Evolutionary conservation across 208 protist species (phyloP).

Genomic region (Trypanosoma cruzi): DNA sequence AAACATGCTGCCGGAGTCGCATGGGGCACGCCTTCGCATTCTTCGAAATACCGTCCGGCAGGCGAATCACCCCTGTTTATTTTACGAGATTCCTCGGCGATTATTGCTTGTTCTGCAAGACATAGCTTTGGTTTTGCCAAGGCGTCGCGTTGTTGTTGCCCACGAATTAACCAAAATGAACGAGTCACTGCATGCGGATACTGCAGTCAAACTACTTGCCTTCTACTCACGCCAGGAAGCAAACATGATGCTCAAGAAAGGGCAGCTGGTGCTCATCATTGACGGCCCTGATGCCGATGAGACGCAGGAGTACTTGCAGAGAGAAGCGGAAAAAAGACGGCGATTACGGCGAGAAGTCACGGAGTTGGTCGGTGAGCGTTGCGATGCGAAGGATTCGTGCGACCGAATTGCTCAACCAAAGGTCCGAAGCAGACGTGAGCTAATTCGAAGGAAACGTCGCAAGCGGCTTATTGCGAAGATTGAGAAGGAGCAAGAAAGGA

Average conservation of each 20-base stretch:
- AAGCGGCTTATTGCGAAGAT: conserved; percentile 64
- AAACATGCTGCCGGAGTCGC: conserved; percentile 72
- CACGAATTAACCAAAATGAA: conserved; percentile 93
- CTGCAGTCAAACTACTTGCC: conserved; percentile 56
- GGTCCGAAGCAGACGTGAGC: conserved; percentile 15
- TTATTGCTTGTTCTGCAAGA: conserved; percentile 82
- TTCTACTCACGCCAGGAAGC: conserved; percentile 84
- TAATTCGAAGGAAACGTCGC: conserved; percentile 27
- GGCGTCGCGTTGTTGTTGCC: conserved; percentile 73
- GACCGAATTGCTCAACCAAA: conserved; percentile 4
- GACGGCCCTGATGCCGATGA: conserved; percentile 66
- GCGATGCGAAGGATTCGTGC: neutral
- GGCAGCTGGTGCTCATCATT: conserved; percentile 85
- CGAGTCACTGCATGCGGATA: conserved; percentile 88
- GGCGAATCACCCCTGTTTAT: conserved; percentile 73
- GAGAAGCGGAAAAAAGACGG: conserved; percentile 57
- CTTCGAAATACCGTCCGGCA: conserved; percentile 65
- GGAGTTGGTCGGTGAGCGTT: conserved; percentile 31
- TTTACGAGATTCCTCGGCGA: conserved; percentile 89
- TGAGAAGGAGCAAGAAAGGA: conserved; percentile 75
- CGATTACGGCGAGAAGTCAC: conserved; percentile 49
- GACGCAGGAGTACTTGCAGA: conserved; percentile 55
- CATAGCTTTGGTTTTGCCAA: conserved; percentile 70
- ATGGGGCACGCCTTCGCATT: conserved; percentile 64
- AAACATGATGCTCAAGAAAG: conserved; percentile 67